Base-by-base conservation (phyloP, 2,329 filamentous ascomycete genomes). In the Pseudogymnoascus sp. region DNA sequence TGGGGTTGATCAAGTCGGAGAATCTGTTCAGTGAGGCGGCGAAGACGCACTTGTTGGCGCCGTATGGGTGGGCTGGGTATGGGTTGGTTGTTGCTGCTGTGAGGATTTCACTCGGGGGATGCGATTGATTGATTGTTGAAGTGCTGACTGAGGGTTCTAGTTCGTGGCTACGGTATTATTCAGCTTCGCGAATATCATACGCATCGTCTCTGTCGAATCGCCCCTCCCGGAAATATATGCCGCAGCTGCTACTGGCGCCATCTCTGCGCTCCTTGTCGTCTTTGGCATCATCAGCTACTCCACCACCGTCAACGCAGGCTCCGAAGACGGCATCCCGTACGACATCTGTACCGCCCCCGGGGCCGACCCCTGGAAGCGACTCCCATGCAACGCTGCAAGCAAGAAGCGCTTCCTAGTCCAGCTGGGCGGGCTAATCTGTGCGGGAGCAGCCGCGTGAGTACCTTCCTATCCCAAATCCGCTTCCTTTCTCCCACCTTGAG, bases 1-100 rank as follows among this genome's bases (percentile, higher is more conserved):
- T 39, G 16, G 59, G 34, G 59, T 29, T 61, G 59, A 61, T 61
- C 59, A 61, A 18, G 26, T 61, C 34, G 34, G 59, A 61, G 59
- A 61, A 61, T 12, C 7, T 61, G 59, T 61, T 61, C 8, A 61
- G 59, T 61, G 59, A 40, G 2, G 59, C 34, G 3, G 59, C 59
- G 34, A 61, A 61, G 59, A 16, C 21, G 21, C 21, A 39, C 10
- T 26, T 61, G 59, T 42, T 61, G 26, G 59, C 11, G 21, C 21
- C 34, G 26, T 61, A 61, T 61, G 59, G 23, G n/a, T 39, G 34
- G 34, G 36, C 21, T 10, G 59, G 59, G 7, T 61, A 39, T 39
- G 59, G 59, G 18, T 26, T 39, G 34, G 36, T 61, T 61, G 18
- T 40, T 26, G 34, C 34, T 7, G 34, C 37, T 23, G 59, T 61